Evolutionary conservation across 192 early-diverging fungal genomes (phyloP).

Genomic region (Mortierella claussenii): DNA sequence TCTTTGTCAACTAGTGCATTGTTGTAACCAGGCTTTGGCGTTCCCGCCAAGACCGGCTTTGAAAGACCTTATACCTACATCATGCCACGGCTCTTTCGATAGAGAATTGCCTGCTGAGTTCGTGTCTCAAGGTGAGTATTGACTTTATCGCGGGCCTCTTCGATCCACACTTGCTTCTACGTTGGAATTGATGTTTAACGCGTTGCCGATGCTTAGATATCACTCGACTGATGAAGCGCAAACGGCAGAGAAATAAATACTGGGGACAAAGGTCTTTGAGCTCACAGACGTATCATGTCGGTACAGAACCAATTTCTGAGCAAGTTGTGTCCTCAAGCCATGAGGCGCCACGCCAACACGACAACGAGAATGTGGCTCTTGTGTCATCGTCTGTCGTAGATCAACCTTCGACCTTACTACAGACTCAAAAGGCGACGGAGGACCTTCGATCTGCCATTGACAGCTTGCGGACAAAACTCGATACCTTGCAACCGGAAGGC

Average conservation of each 20-base stretch:
- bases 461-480: conserved; percentile 19
- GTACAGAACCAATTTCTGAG: too few species aligned
- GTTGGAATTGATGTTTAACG: too few species aligned
- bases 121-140: too few species aligned
- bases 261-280: too few species aligned
- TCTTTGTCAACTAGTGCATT: conserved; percentile 6
- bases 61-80: background rate
- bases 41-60: conserved; percentile 18
- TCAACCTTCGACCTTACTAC: background rate
- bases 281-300: too few species aligned
- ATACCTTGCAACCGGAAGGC: conserved; percentile 25
- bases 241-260: too few species aligned
- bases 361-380: too few species aligned
- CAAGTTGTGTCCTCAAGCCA: too few species aligned
- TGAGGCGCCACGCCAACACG: too few species aligned
- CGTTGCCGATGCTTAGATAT: too few species aligned
- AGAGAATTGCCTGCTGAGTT: background rate
- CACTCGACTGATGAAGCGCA: too few species aligned
- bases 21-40: conserved; percentile 5
- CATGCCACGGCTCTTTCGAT: background rate
- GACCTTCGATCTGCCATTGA: conserved; percentile 6
- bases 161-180: background rate
- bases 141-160: background rate
- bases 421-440: background rate
- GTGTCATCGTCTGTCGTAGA: background rate